Evolutionary conservation across 2,329 filamentous ascomycete species (phyloP).

Genomic region (Whalleya microplaca): DNA sequence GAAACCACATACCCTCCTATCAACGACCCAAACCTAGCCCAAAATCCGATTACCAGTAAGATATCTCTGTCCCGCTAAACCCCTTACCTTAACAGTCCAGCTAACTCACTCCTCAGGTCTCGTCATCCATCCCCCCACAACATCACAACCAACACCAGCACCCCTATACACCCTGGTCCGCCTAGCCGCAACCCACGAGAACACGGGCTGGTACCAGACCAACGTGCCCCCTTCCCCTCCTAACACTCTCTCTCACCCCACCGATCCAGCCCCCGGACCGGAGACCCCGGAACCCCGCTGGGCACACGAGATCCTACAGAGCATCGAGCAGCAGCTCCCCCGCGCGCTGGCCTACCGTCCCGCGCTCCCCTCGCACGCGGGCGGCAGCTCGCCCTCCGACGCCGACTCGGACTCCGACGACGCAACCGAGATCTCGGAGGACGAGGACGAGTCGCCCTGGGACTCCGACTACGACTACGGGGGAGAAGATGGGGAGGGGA

Average conservation of each 20-base stretch:
- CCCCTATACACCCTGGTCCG: slow-evolving; percentile 58
- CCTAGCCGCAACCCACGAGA: slow-evolving; percentile 55
- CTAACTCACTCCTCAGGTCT: slow-evolving; percentile 44
- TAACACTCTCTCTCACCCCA: background rate
- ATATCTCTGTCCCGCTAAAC: slow-evolving; percentile 16
- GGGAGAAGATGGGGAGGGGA: slow-evolving; percentile 2
- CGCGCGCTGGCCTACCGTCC: slow-evolving; percentile 47
- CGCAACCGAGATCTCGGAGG: no score
- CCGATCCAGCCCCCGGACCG: slow-evolving; percentile 9
- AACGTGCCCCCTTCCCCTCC: slow-evolving; percentile 41
- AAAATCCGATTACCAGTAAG: slow-evolving; percentile 53
- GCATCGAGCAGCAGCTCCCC: slow-evolving; percentile 48
- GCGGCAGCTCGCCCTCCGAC: slow-evolving; percentile 35
- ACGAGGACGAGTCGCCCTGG: slow-evolving; percentile 13
- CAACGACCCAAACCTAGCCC: slow-evolving; percentile 32
- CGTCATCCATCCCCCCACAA: slow-evolving; percentile 48
- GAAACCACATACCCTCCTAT: slow-evolving; percentile 48
- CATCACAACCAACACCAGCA: slow-evolving; percentile 33
- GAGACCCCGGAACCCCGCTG: slow-evolving; percentile 44
- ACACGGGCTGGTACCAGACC: slow-evolving; percentile 57
- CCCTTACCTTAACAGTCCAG: background rate
- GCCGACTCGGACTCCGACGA: slow-evolving; percentile 32
- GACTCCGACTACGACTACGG: slow-evolving; percentile 4
- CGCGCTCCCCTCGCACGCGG: slow-evolving; percentile 6
- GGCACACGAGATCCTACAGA: slow-evolving; percentile 51